These are phyloP conservation scores for Prinsepia uniflora DNA, from an alignment of 306 rosid genomes.

Conservation along the genomic window DNA sequence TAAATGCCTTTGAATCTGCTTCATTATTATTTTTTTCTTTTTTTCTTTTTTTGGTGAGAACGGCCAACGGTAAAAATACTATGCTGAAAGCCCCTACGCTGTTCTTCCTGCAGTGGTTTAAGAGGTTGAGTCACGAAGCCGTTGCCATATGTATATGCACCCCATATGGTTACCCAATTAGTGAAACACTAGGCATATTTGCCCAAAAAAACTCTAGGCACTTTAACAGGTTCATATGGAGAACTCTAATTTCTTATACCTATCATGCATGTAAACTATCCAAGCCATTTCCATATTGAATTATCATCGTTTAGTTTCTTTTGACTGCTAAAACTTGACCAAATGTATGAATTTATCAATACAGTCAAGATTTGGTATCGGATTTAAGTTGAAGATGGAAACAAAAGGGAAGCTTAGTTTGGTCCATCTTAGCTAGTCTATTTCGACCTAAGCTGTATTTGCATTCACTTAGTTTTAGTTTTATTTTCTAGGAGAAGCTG, in stretches of 20 bases:
- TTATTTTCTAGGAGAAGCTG: conserved; percentile 29
- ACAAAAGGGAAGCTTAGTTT: neutral
- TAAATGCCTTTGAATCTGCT: no score
- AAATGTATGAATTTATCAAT: neutral
- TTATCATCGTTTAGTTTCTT: neutral
- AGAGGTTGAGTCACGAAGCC: neutral
- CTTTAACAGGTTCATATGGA: neutral
- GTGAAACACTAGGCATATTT: neutral
- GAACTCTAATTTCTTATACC: neutral
- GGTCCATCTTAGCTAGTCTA: conserved; percentile 4
- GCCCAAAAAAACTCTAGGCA: neutral
- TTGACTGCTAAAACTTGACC: neutral
- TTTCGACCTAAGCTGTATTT: conserved; percentile 2
- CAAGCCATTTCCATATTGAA: neutral
- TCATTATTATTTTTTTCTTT: no score
- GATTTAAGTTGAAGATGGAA: neutral
- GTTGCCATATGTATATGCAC: neutral
- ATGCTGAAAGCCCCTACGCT: neutral
- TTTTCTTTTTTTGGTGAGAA: no score
- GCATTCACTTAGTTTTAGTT: neutral
- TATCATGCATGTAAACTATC: neutral
- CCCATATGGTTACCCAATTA: neutral
- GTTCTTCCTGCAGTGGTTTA: neutral
- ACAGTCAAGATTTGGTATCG: neutral
- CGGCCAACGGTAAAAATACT: neutral